Percentiles rank a stretch among this genome's conserved stretches.
These are phyloP conservation scores for Phytophthora pluvialis DNA, from an alignment of 352 stramenopile species.

Conservation along the genomic window DNA sequence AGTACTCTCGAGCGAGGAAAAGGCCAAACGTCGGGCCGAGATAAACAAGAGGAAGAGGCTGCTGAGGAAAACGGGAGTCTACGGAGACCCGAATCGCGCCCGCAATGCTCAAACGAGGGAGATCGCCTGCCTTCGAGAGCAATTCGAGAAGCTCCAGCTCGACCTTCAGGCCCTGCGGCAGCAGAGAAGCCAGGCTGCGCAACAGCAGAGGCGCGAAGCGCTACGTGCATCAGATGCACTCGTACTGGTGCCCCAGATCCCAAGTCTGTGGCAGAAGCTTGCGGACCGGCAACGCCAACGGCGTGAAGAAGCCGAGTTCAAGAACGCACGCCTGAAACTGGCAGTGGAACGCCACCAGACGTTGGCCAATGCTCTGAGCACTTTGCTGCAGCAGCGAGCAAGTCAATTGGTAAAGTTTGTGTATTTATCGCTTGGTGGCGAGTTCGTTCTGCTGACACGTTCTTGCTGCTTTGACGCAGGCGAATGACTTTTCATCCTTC, in stretches of 20 bases:
- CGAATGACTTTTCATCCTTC: constrained; percentile 24
- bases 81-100: constrained; percentile 35
- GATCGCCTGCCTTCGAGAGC: constrained; percentile 38
- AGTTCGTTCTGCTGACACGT: not conserved
- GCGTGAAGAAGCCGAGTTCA: constrained; percentile 18
- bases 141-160: constrained; percentile 41
- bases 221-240: not conserved
- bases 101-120: constrained; percentile 29
- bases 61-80: constrained; percentile 16
- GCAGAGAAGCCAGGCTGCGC: not conserved
- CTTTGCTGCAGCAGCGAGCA: constrained; percentile 12
- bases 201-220: not conserved
- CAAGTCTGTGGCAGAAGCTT: constrained; percentile 35
- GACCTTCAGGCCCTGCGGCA: constrained; percentile 19
- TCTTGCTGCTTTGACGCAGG: constrained; percentile 3
- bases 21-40: not conserved
- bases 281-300: constrained; percentile 23
- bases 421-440: too few relatives aligned
- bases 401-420: constrained; percentile 3
- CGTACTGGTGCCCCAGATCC: not conserved
- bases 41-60: constrained; percentile 12
- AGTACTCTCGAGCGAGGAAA: not conserved
- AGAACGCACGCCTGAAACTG: constrained; percentile 33
- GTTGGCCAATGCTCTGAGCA: constrained; percentile 27
- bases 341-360: constrained; percentile 48